These are phyloP conservation scores for Eucalyptus urophylla DNA, from an alignment of 345 rosid species.

Conservation along the genomic window DNA sequence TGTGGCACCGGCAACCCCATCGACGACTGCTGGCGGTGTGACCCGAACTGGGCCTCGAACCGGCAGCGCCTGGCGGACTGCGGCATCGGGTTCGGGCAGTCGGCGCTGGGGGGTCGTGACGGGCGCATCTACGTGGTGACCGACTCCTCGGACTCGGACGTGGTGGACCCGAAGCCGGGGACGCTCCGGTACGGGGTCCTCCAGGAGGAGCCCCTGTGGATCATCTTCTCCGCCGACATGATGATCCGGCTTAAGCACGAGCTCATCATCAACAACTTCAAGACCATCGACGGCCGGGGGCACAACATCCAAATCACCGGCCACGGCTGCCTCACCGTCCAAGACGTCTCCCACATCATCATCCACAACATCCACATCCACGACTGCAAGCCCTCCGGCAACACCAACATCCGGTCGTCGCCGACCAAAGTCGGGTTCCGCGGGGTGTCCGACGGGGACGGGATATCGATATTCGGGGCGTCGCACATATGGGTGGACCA, in stretches of 20 bases:
- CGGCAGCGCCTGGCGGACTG: constrained; percentile 46
- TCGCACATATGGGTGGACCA: constrained; percentile 91
- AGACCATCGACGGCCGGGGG: constrained; percentile 92
- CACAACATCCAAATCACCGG: constrained; percentile 54
- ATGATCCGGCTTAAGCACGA: constrained; percentile 68
- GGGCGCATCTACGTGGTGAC: constrained; percentile 81
- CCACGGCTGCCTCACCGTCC: constrained; percentile 73
- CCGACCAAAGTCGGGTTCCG: constrained; percentile 65
- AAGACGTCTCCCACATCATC: constrained; percentile 63
- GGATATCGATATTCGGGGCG: constrained; percentile 61
- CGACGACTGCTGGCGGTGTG: constrained; percentile 47
- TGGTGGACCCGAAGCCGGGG: constrained; percentile 76
- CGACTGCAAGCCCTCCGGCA: constrained; percentile 83
- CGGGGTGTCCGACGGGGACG: constrained; percentile 87
- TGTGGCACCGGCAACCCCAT: constrained; percentile 42
- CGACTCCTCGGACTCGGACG: constrained; percentile 76
- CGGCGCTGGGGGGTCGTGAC: constrained; percentile 68
- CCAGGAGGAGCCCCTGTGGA: constrained; percentile 85
- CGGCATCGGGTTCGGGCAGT: constrained; percentile 64
- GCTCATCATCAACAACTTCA: constrained; percentile 70
- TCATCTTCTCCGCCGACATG: constrained; percentile 62
- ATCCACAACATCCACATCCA: constrained; percentile 76
- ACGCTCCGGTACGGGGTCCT: constrained; percentile 86
- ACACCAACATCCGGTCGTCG: constrained; percentile 50
- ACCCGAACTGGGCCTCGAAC: constrained; percentile 18